Conservation (phyloP, 805 yeast genomes). For the Jamesozyma hellenica region DNA sequence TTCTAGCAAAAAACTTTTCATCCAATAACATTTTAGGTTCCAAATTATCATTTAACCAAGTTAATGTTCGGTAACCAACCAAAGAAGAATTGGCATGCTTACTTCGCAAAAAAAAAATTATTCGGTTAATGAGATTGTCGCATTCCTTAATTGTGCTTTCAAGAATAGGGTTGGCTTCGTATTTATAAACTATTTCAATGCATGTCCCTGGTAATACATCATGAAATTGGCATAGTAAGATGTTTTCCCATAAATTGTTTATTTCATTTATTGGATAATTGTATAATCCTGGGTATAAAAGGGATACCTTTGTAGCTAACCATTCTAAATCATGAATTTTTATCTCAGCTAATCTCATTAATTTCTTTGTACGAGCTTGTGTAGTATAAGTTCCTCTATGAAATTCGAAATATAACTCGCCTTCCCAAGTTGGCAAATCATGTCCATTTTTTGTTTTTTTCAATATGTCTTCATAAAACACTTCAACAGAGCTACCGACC, state of each 20-base stretch:
- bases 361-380: constrained; percentile 76
- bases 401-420: constrained; percentile 88
- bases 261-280: constrained; percentile 64
- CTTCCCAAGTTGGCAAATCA: constrained; percentile 76
- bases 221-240: constrained; percentile 87
- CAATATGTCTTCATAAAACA: constrained; percentile 61
- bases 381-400: constrained; percentile 97
- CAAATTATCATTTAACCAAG: constrained; percentile 38
- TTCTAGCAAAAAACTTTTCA: not conserved
- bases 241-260: constrained; percentile 74
- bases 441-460: constrained; percentile 54
- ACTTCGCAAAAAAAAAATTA: constrained; percentile 36
- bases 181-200: constrained; percentile 84
- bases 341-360: constrained; percentile 67
- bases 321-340: constrained; percentile 79
- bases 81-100: constrained; percentile 5
- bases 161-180: constrained; percentile 77
- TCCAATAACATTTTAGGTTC: not conserved
- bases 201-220: constrained; percentile 97
- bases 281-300: constrained; percentile 38
- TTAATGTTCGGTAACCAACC: constrained; percentile 41
- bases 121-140: constrained; percentile 41
- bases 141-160: constrained; percentile 44
- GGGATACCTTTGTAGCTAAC: constrained; percentile 67
- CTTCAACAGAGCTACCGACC: constrained; percentile 62